Conservation (phyloP, 768 basidiomycete species). For the Sutorius australiensis region DNA sequence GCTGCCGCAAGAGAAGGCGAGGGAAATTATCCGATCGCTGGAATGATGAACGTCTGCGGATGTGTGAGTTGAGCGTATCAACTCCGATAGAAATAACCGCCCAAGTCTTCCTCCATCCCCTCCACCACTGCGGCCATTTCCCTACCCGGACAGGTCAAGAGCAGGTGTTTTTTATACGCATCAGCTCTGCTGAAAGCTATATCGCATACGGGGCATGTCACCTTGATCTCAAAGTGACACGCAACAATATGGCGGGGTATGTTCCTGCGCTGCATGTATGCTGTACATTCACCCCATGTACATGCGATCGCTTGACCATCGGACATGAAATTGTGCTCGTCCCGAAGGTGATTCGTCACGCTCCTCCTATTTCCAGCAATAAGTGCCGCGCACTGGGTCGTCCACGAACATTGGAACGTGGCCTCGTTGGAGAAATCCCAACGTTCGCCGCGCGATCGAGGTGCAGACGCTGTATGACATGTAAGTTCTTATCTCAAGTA, state of each 20-base stretch:
- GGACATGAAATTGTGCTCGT: constrained; percentile 18
- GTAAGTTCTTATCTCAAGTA: neutral
- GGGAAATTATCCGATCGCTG: neutral
- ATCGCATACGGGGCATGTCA: constrained; percentile 13
- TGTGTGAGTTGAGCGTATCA: constrained; percentile 3
- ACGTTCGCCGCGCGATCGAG: constrained; percentile 8
- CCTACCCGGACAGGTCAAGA: constrained; percentile 6
- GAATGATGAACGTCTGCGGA: neutral
- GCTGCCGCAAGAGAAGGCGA: neutral
- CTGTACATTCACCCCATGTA: constrained; percentile 15
- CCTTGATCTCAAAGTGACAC: constrained; percentile 23
- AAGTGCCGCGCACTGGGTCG: constrained; percentile 8
- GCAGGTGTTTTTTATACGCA: constrained; percentile 22
- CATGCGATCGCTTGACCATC: constrained; percentile 14
- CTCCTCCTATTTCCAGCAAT: constrained; percentile 18
- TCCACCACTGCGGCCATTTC: neutral
- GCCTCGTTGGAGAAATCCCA: neutral
- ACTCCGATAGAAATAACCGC: constrained; percentile 10
- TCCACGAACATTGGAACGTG: constrained; percentile 24
- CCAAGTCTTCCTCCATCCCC: neutral
- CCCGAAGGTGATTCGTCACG: constrained; percentile 20
- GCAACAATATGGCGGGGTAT: constrained; percentile 25
- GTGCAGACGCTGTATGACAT: constrained; percentile 6
- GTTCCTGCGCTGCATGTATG: constrained; percentile 23
- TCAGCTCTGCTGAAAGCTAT: constrained; percentile 21